Base-by-base conservation (phyloP, 2,329 filamentous ascomycete genomes). In the Cladosporium sp. region DNA sequence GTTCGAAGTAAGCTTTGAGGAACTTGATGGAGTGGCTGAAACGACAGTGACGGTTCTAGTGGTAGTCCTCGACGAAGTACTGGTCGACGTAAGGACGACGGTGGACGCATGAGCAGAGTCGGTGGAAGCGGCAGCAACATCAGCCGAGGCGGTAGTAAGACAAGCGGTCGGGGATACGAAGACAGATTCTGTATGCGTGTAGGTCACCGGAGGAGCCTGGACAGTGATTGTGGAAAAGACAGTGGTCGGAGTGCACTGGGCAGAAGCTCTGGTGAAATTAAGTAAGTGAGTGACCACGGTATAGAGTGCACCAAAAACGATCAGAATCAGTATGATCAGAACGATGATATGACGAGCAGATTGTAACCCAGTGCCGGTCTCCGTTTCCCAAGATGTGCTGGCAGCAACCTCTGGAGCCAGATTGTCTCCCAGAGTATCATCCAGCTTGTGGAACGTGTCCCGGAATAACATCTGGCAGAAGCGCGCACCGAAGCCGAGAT, bases 231-330 rank as follows among this genome's bases (percentile, higher is more conserved):
- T 67, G n/a, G 69, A 55, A 59, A 62, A 70, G 63, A 68, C 60
- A 14, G 67, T 70, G 14, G 60, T 60, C 45, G 57, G 59, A 14
- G 56, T 64, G 63, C 68, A 70, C 59, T 60, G 45, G 42, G 68
- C 69, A 51, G 62, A 64, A 42, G 59, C 69, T 60, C 68, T 70
- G 59, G 65, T 64, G 28, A 55, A 40, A 28, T 51, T 30, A 49
- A 72, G 67, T 69, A 71, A 67, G 66, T 67, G 64, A 57, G 67
- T 64, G 55, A 66, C 28, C 61, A 68, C 30, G 9, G 39, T 43
- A 34, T 62, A 65, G 3, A 66, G 39, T 5, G 60, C 30, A n/a
- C 68, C 65, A 51, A 67, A 65, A 40, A 66, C 64, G 52, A 69
- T 51, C 47, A 67, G 38, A 51, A 68, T 59, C 19, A 62, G 45